A percentile compares a stretch with the other conserved stretches of the same genome.
Evolutionary conservation across 2,329 filamentous ascomycete genomes (phyloP).

Genomic region (Talaromyces atroroseus): DNA sequence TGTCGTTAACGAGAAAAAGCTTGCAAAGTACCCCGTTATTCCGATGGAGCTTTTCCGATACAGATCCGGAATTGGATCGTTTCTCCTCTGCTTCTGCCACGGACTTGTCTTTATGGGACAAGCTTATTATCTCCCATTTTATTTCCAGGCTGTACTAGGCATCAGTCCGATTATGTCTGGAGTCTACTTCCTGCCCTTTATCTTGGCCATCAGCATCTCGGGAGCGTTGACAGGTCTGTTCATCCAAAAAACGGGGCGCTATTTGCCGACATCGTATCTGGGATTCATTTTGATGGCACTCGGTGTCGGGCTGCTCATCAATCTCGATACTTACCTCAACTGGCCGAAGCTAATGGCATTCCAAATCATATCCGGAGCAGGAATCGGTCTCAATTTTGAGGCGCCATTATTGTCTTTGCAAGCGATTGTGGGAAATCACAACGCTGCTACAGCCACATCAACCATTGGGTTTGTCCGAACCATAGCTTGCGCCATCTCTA

Average conservation of each 20-base stretch:
- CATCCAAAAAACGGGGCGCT: constrained; percentile 61
- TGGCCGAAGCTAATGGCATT: constrained; percentile 30
- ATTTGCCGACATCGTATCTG: constrained; percentile 50
- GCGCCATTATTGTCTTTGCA: constrained; percentile 52
- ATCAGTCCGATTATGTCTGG: constrained; percentile 60
- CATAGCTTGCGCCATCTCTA: constrained; percentile 48
- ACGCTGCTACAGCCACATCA: constrained; percentile 55
- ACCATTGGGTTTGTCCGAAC: constrained; percentile 53
- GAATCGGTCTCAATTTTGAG: constrained; percentile 52
- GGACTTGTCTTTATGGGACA: constrained; percentile 64
- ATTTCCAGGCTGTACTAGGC: constrained; percentile 64
- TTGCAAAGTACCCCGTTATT: constrained; percentile 66
- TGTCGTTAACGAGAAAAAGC: constrained; percentile 60
- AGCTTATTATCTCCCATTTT: constrained; percentile 69
- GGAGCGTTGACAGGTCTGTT: constrained; percentile 58
- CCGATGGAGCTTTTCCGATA: constrained; percentile 61
- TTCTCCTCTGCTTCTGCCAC: constrained; percentile 60
- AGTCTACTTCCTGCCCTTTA: constrained; percentile 61
- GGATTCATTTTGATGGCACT: constrained; percentile 52
- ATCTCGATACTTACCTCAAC: constrained; percentile 42
- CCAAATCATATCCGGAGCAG: constrained; percentile 48
- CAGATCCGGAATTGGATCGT: constrained; percentile 55
- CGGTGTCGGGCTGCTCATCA: constrained; percentile 56
- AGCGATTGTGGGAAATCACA: constrained; percentile 45
- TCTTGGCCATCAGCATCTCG: constrained; percentile 55